Conservation (phyloP, 371 early-diverging fungal genomes). For the Circinella minor region DNA sequence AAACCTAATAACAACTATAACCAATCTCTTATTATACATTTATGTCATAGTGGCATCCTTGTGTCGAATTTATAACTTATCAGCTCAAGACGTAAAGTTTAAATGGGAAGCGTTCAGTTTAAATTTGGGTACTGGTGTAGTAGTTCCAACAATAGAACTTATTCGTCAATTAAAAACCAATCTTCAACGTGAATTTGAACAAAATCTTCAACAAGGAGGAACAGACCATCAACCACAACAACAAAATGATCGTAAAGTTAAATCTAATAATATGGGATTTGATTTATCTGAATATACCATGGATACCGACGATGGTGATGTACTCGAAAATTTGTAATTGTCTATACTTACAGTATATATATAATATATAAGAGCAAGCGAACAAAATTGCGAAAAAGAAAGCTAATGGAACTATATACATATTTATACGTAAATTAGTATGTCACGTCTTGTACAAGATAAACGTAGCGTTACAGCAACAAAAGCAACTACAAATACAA, state of each 20-base stretch:
- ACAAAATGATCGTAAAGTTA: neutral
- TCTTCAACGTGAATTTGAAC: constrained; percentile 43
- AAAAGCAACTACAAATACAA: neutral
- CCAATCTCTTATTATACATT: neutral
- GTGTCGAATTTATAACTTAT: constrained; percentile 40
- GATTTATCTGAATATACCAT: constrained; percentile 30
- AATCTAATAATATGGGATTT: neutral
- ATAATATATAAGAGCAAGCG: neutral
- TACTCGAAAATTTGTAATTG: constrained; percentile 12
- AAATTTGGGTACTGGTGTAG: constrained; percentile 9
- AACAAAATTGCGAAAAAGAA: too few species aligned
- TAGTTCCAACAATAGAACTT: constrained; percentile 35
- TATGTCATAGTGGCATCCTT: constrained; percentile 27
- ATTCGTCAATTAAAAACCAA: constrained; percentile 29
- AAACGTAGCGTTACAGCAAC: neutral
- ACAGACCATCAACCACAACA: constrained; percentile 1
- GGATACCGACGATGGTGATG: constrained; percentile 7
- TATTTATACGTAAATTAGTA: neutral
- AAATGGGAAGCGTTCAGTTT: constrained; percentile 58
- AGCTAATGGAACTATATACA: too few species aligned
- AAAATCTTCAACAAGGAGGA: constrained; percentile 25
- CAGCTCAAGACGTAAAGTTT: constrained; percentile 36
- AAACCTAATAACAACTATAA: neutral
- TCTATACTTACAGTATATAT: neutral
- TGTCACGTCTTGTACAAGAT: neutral